Evolutionary conservation across 139 green algal species (phyloP).

Genomic region (Micractinium sp.): DNA sequence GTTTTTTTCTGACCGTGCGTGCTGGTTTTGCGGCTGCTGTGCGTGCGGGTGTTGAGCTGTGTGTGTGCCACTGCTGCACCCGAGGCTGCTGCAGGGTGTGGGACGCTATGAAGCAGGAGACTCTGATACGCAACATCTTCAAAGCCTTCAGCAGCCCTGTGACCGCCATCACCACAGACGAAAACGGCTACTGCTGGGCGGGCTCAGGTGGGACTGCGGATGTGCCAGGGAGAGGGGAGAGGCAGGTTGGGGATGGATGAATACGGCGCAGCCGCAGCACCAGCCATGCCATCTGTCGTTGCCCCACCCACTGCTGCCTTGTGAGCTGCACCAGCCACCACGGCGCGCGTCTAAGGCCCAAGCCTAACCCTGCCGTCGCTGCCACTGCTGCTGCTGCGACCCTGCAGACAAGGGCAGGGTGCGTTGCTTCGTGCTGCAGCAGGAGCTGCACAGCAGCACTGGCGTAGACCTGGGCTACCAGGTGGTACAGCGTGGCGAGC

Average conservation of each 20-base stretch:
- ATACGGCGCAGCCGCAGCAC: no score
- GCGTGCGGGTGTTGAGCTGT: no score
- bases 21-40: background rate
- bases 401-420: constrained; percentile 20
- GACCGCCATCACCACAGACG: constrained; percentile 18
- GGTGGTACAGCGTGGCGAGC: constrained; percentile 21
- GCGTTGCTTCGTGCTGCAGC: background rate
- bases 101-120: background rate
- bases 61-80: background rate
- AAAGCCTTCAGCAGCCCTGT: background rate
- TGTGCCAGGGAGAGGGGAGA: background rate
- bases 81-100: background rate
- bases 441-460: background rate
- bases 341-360: no score
- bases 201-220: background rate
- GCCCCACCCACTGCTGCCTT: no score
- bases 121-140: background rate
- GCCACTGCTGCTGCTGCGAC: no score
- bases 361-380: no score
- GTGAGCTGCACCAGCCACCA: no score
- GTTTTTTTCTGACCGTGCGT: background rate
- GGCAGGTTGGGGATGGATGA: no score
- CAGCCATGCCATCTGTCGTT: no score
- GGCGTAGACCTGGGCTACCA: background rate
- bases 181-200: constrained; percentile 22